A percentile compares a stretch with the other conserved stretches of the same genome.
Conservation (phyloP, 2,329 filamentous ascomycete species). For the Trichophyton rubrum region DNA sequence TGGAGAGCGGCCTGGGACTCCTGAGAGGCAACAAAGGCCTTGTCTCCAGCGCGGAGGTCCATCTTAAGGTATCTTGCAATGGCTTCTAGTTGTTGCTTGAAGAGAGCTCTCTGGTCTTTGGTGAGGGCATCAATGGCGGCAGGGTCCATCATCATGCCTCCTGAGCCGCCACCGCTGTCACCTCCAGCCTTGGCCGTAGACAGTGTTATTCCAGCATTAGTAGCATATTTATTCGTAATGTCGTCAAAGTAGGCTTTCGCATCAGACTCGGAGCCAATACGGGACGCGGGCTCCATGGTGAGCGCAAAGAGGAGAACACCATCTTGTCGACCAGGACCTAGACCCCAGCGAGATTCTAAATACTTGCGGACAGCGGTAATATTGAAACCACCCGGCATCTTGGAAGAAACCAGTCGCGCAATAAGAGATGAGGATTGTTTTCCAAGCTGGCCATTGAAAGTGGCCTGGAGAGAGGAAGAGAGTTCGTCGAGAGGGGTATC, state of each 20-base stretch:
- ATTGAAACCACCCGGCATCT: conserved; percentile 99
- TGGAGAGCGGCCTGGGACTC: conserved; percentile 80
- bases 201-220: conserved; percentile 68
- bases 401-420: conserved; percentile 89
- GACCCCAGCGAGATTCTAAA: conserved; percentile 83
- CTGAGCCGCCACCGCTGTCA: conserved; percentile 56
- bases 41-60: conserved; percentile 92
- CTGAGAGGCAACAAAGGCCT: conserved; percentile 72
- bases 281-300: conserved; percentile 81
- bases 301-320: conserved; percentile 77
- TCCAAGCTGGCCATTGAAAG: conserved; percentile 96
- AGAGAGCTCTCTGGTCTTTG: conserved; percentile 87
- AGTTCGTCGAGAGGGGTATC: conserved; percentile 93
- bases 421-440: conserved; percentile 92
- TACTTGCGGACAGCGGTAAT: conserved; percentile 94
- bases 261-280: conserved; percentile 78
- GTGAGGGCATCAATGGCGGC: conserved; percentile 92
- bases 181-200: conserved; percentile 59
- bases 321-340: conserved; percentile 77
- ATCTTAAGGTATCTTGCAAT: conserved; percentile 94
- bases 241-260: conserved; percentile 88
- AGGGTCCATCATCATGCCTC: conserved; percentile 99
- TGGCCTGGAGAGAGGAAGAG: conserved; percentile 87
- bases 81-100: conserved; percentile 96
- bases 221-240: conserved; percentile 78